Base-by-base conservation (phyloP, 1,139 yeast genomes). In the Citeromyces hawaiiensis region DNA sequence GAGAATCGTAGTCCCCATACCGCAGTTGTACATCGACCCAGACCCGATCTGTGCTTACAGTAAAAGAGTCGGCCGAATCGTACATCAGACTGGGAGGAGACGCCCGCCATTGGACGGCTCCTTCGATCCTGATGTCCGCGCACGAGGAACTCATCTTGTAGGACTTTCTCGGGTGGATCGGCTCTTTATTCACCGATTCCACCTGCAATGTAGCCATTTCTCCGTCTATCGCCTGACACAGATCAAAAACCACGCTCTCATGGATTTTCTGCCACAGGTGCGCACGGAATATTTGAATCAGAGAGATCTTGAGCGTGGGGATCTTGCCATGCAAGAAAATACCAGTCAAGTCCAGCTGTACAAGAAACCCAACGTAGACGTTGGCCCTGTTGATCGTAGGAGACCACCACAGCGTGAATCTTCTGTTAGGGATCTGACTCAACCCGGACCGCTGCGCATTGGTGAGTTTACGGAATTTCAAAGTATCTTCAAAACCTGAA, bases 211-310 rank as follows among this genome's bases (percentile, higher is more conserved):
- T 78, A 51, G 85, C 94, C 55, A 86, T 64, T 53, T 91, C 96
- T 41, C 80, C 79, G 55, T 93, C 98, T 30, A 93, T 64, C 13
- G 88, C 93, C 55, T 88, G 96, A 52, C 96, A 87, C 33, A 91
- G 54, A 64, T 91, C 98, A 56, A 86, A 86, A 3, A 93, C 96
- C 38, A 93, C 70, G 58, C 94, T 81, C 59, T 93, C 99, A 56
- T 93, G 99, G 41, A 93, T 93, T 60, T 93, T 93, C 56, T 93
- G 99, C 99, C 99, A 93, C 53, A 93, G 72, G 64, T 93, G 99
- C 0, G 98, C 97, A 43, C 99, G 69, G 68, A 93, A 93, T 2
- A 93, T 87, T 58, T 93, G 99, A 55, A 93, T 88, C 46, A 91
- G 68, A 1, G 98, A 91, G 32, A 93, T 91, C 60, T 93, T 93